These are phyloP conservation scores for Cyberlindnera misumaiensis DNA, from an alignment of 805 yeast species.

Conservation along the genomic window DNA sequence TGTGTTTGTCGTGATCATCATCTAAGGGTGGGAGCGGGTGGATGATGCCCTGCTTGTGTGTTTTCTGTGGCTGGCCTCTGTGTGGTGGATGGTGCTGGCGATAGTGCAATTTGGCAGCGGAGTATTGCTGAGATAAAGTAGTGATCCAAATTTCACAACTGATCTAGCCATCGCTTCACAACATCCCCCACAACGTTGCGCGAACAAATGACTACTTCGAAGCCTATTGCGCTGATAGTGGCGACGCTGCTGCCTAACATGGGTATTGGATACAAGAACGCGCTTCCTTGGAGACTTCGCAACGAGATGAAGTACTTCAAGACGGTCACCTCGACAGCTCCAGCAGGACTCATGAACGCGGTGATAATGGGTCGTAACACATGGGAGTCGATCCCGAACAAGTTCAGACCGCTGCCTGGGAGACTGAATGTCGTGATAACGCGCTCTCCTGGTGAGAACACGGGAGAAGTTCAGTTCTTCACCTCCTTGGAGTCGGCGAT, in stretches of 20 bases:
- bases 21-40: too few relatives aligned
- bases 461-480: constrained; percentile 26
- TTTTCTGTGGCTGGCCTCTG: too few relatives aligned
- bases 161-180: neutral
- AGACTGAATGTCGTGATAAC: constrained; percentile 66
- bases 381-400: constrained; percentile 87
- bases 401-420: constrained; percentile 74
- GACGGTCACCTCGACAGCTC: constrained; percentile 48
- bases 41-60: too few relatives aligned
- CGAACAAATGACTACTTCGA: constrained; percentile 6
- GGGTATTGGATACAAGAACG: constrained; percentile 82
- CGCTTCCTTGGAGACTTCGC: constrained; percentile 81
- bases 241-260: constrained; percentile 76
- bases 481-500: constrained; percentile 40
- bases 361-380: constrained; percentile 96
- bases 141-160: too few relatives aligned
- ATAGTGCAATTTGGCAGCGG: too few relatives aligned
- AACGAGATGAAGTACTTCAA: constrained; percentile 83
- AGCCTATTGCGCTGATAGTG: constrained; percentile 59
- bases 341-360: constrained; percentile 42
- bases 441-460: constrained; percentile 13
- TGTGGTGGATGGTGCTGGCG: too few relatives aligned
- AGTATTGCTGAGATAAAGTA: too few relatives aligned
- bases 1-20: constrained; percentile 1
- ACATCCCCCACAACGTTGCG: neutral